Evolutionary conservation across 2,329 filamentous ascomycete genomes (phyloP), one percentile per base, ranked within the genome.

Genomic region (Lachnellula cervina): DNA sequence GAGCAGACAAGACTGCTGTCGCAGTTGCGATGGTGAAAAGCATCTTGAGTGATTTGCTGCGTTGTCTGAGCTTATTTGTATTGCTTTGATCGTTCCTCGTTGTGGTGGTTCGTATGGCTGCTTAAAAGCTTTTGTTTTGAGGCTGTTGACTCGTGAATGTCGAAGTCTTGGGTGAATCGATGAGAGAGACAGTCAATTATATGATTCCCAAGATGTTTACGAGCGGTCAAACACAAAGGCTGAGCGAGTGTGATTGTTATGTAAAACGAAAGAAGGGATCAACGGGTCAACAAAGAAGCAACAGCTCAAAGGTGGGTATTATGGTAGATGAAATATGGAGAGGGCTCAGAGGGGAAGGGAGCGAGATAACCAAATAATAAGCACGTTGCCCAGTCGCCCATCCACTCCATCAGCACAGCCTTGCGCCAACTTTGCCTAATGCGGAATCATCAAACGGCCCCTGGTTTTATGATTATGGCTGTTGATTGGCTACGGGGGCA

Each of bases 21-120:
- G 60, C 52, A 32, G 62, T 56, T 21, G 65, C 53, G 45, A 60
- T 37, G 17, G 56, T 56, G 7, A 61, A 60, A 49, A 52, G 64
- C 65, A 68, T 67, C 1, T 51, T 64, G 62, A 40, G 16, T 42
- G 28, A 8, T 32, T 32, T 1, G 3, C 2, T 32, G 28, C 28
- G 11, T 32, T 28, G 6, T 28, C 5, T 28, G 25, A 28, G 25
- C 25, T 28, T 28, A 28, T 28, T 8, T 28, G 8, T 28, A 7
- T 28, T 28, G 5, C 4, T 28, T 28, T 28, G 25, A 32, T 32
- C 2, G 28, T 9, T 32, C 28, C 28, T 32, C 8, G 28, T 9
- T 32, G 28, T 25, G 8, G 28, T 32, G 28, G 4, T 32, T 9
- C 28, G 28, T 32, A 32, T 32, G 8, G 8, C 28, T 32, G 9